phyloP scores from a whole-genome alignment of 768 basidiomycete species.

The Sistotremastrum niveocremeum region DNA sequence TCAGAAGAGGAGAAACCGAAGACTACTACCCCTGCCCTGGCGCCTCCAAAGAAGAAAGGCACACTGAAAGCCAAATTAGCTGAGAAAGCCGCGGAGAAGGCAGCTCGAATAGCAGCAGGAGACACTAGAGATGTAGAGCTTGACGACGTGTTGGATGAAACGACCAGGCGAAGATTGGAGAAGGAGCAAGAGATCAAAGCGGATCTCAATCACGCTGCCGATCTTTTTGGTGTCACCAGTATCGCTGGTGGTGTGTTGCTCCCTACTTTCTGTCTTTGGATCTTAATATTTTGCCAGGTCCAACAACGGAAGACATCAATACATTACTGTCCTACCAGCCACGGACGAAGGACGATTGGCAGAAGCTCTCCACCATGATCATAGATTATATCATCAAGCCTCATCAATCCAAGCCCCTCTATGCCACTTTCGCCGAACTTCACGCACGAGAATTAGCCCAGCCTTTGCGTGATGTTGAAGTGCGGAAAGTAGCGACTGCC shows the following conservation, averaged over 20 bases:
- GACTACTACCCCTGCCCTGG: conserved; percentile 31
- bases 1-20: conserved; percentile 45
- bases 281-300: conserved; percentile 27
- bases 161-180: conserved; percentile 63
- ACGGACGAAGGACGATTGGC: conserved; percentile 82
- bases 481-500: conserved; percentile 74
- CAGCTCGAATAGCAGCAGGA: conserved; percentile 28
- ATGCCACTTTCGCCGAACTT: conserved; percentile 71
- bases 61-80: conserved; percentile 84
- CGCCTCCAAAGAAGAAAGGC: conserved; percentile 84
- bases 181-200: conserved; percentile 74
- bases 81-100: conserved; percentile 76
- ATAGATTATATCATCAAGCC: conserved; percentile 63
- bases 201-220: conserved; percentile 75
- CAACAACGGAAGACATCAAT: conserved; percentile 56
- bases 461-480: conserved; percentile 80
- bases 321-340: conserved; percentile 66
- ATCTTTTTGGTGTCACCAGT: conserved; percentile 61
- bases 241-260: conserved; percentile 40
- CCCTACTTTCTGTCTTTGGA: neutral
- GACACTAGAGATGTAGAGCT: conserved; percentile 27
- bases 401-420: conserved; percentile 75
- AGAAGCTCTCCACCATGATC: conserved; percentile 56
- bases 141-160: conserved; percentile 54
- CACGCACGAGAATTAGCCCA: conserved; percentile 62